phyloP scores from a whole-genome alignment of 2,329 filamentous ascomycete genomes.

The Aspergillus versicolor region DNA sequence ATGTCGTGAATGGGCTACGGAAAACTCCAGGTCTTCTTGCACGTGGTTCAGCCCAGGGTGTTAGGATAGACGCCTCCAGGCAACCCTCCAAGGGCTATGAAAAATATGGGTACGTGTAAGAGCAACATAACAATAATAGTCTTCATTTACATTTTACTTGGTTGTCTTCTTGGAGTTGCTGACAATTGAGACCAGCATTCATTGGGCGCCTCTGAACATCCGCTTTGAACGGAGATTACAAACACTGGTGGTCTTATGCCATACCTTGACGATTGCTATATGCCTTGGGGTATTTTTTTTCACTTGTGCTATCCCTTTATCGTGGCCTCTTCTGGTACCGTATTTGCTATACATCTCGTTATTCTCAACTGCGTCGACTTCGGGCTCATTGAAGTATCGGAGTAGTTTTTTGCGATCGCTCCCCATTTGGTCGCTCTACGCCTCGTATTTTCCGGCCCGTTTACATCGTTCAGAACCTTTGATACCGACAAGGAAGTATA shows the following conservation, averaged over 20 bases:
- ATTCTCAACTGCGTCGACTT: slow-evolving; percentile 72
- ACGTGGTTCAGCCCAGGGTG: not conserved
- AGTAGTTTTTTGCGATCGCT: slow-evolving; percentile 71
- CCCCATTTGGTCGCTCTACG: slow-evolving; percentile 83
- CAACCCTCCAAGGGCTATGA: not conserved
- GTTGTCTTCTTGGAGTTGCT: not conserved
- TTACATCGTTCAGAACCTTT: slow-evolving; percentile 83
- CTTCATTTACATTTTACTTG: not conserved
- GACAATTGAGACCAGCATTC: slow-evolving; percentile 54
- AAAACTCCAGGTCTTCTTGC: not conserved
- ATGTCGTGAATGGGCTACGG: not conserved
- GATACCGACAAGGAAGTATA: slow-evolving; percentile 81
- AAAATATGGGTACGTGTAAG: slow-evolving; percentile 10
- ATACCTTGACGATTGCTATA: slow-evolving; percentile 69
- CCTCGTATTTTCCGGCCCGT: slow-evolving; percentile 84
- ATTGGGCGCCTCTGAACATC: slow-evolving; percentile 78
- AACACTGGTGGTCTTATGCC: slow-evolving; percentile 73
- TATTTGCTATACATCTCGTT: slow-evolving; percentile 79
- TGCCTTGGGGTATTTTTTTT: slow-evolving; percentile 83
- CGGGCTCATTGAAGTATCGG: slow-evolving; percentile 72
- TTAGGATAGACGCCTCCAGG: not conserved
- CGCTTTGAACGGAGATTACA: slow-evolving; percentile 70
- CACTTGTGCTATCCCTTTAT: slow-evolving; percentile 84
- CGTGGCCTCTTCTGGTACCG: slow-evolving; percentile 75
- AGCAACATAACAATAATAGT: not conserved